A percentile compares a stretch with the other conserved stretches of the same genome.
These are phyloP conservation scores for Hypsizygus marmoreus DNA, from an alignment of 768 basidiomycete genomes.

Conservation along the genomic window DNA sequence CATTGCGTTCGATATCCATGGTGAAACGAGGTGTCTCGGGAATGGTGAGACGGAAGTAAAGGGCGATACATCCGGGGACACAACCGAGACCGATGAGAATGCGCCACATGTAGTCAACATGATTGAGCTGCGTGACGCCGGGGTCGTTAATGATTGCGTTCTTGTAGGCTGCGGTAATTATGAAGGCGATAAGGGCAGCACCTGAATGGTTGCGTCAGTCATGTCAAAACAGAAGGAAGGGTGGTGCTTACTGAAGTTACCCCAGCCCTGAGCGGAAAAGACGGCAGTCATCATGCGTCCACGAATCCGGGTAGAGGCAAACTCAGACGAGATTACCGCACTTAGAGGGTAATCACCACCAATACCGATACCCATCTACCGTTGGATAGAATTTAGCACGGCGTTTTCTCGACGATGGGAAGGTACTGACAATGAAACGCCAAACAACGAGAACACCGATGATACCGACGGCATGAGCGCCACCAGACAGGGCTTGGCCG, in stretches of 20 bases:
- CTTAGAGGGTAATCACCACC: slow-evolving; percentile 89
- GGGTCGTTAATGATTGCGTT: slow-evolving; percentile 43
- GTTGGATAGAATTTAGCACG: slow-evolving; percentile 3
- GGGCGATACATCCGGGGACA: slow-evolving; percentile 76
- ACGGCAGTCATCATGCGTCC: slow-evolving; percentile 91
- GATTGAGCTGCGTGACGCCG: slow-evolving; percentile 35
- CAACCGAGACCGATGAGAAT: slow-evolving; percentile 87
- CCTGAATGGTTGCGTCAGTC: slow-evolving; percentile 32
- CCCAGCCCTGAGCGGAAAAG: slow-evolving; percentile 87
- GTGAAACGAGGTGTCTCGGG: slow-evolving; percentile 91
- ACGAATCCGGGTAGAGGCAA: slow-evolving; percentile 73
- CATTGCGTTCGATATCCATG: slow-evolving; percentile 89
- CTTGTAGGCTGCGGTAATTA: slow-evolving; percentile 73
- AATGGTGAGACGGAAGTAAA: slow-evolving; percentile 93
- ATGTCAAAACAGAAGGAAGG: background rate
- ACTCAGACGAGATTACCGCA: slow-evolving; percentile 89
- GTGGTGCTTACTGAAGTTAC: slow-evolving; percentile 66
- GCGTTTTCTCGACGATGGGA: background rate
- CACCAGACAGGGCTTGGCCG: slow-evolving; percentile 75
- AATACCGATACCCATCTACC: slow-evolving; percentile 76
- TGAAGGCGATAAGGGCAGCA: slow-evolving; percentile 65
- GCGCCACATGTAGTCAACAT: slow-evolving; percentile 83
- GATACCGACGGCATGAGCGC: slow-evolving; percentile 65
- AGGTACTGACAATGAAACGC: slow-evolving; percentile 65
- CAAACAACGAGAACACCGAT: slow-evolving; percentile 80